phyloP scores from a whole-genome alignment of 2,329 filamentous ascomycete species.

The Chaetomium sp. region DNA sequence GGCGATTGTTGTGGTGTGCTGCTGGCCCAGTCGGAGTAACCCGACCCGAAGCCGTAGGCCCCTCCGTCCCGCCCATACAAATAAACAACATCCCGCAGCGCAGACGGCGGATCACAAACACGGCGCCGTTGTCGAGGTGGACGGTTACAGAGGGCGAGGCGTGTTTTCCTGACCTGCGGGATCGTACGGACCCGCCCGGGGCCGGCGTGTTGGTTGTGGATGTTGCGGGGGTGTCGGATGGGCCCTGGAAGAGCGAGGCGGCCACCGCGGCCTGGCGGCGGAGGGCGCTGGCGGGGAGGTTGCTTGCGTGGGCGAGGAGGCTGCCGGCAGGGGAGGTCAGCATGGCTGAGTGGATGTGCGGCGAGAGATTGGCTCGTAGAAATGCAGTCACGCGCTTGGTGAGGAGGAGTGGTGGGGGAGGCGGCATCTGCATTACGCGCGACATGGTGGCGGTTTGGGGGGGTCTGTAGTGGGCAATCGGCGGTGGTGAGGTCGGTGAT shows the following conservation, averaged over 20 bases:
- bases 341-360: slow-evolving; percentile 52
- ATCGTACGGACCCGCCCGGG: slow-evolving; percentile 7
- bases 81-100: slow-evolving; percentile 56
- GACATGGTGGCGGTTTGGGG: slow-evolving; percentile 9
- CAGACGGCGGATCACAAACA: slow-evolving; percentile 53
- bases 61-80: slow-evolving; percentile 41
- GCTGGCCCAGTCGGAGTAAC: not conserved
- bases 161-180: slow-evolving; percentile 7
- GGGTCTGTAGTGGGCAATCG: too few species aligned
- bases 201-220: not conserved
- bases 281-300: slow-evolving; percentile 48
- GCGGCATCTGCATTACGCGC: slow-evolving; percentile 23
- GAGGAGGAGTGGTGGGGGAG: slow-evolving; percentile 54
- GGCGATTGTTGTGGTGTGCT: slow-evolving; percentile 1
- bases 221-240: slow-evolving; percentile 24
- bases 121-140: slow-evolving; percentile 49
- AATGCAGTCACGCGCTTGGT: slow-evolving; percentile 59
- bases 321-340: slow-evolving; percentile 55
- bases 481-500: too few species aligned
- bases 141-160: slow-evolving; percentile 42
- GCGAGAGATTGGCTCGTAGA: slow-evolving; percentile 51
- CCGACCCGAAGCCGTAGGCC: not conserved
- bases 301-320: slow-evolving; percentile 55
- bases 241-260: slow-evolving; percentile 54
- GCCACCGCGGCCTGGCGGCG: slow-evolving; percentile 60